phyloP scores from a whole-genome alignment of 2,329 filamentous ascomycete species.

The Colletotrichum costaricense region DNA sequence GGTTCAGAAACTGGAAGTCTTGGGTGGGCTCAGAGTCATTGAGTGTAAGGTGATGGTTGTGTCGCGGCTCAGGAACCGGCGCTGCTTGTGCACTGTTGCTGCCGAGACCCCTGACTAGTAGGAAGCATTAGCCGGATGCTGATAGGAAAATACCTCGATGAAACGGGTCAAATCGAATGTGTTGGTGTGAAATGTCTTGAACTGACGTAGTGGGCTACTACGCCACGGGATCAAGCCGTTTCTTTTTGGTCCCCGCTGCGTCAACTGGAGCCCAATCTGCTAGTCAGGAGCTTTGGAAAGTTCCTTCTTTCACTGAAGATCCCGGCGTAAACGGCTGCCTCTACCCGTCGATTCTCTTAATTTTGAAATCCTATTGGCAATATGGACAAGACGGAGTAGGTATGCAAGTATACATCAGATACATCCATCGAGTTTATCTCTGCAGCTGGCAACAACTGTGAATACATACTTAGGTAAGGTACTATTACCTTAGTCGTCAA shows the following conservation, averaged over 20 bases:
- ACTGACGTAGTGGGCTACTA: constrained; percentile 4
- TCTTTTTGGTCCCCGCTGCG: constrained; percentile 9
- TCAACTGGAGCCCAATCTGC: not conserved
- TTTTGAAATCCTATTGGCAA: not conserved
- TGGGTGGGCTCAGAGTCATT: not conserved
- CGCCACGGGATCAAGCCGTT: constrained; percentile 20
- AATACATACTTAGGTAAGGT: no score
- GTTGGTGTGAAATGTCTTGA: not conserved
- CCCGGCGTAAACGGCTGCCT: not conserved
- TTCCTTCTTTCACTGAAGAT: constrained; percentile 18
- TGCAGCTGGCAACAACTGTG: no score
- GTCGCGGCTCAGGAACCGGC: constrained; percentile 33
- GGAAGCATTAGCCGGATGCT: constrained; percentile 3
- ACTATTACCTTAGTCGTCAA: no score
- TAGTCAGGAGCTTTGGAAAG: constrained; percentile 1
- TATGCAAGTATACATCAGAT: no score
- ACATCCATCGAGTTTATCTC: no score
- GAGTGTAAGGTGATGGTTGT: not conserved
- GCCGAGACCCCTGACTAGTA: constrained; percentile 29
- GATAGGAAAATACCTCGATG: constrained; percentile 14
- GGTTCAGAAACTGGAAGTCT: not conserved
- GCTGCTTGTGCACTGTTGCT: constrained; percentile 12
- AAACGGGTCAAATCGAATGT: no score
- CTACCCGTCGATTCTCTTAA: not conserved
- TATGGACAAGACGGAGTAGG: not conserved